Evolutionary conservation across 208 protist species (phyloP), one percentile per base, ranked within the genome.

Genomic region (Trypanosoma caninum): DNA sequence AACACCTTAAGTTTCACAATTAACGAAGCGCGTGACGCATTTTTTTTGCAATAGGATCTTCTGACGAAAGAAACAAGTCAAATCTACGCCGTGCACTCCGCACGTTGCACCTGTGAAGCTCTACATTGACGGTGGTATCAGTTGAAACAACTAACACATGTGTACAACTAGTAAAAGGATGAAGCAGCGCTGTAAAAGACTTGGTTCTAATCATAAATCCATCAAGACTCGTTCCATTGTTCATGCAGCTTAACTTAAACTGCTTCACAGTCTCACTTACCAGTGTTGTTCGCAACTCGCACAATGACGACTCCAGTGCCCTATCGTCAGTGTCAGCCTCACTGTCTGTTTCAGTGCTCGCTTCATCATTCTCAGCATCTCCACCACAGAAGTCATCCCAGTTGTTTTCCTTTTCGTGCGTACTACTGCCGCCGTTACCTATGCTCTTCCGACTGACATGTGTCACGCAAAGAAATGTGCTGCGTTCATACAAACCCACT

Each of bases 401-500:
- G n/a, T n/a, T n/a, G n/a, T n/a, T n/a, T n/a, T n/a, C n/a, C n/a
- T n/a, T n/a, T n/a, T n/a, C n/a, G n/a, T n/a, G n/a, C n/a, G n/a
- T n/a, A n/a, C n/a, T n/a, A n/a, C n/a, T n/a, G n/a, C n/a, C n/a
- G n/a, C n/a, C n/a, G n/a, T n/a, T n/a, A n/a, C n/a, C n/a, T n/a
- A 51, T 55, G 2, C 59, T 46, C 18, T 59, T 69, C 22, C 81
- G 80, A 37, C 66, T 97, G 27, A 97, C 78, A 76, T 99, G 94
- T 28, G 91, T 88, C 33, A 99, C 95, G 31, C 98, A 98, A 0
- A 99, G 73, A 69, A 99, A 99, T 2, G 98, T 99, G 53, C 93
- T 96, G 30, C 84, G 85, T 74, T 99, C 98, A 80, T 99, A 99
- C 30, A 99, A 74, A 0, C 98, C 98, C 22, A 99, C 97, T 78